A percentile compares a stretch with the other conserved stretches of the same genome.
Evolutionary conservation across 164 flowering plant species (phyloP).

Genomic region (Piper longum): DNA sequence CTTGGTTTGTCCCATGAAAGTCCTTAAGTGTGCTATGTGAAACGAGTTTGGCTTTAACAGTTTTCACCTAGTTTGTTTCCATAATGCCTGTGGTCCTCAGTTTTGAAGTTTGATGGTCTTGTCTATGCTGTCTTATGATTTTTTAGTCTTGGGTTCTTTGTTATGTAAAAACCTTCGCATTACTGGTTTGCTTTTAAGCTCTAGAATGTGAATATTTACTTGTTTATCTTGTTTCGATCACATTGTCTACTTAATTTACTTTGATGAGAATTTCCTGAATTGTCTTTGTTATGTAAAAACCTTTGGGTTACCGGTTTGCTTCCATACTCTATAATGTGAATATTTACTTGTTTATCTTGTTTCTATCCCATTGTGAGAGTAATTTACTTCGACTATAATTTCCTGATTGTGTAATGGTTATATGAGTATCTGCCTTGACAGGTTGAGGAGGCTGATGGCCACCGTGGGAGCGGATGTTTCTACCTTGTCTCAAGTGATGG

Average conservation of each 20-base stretch:
- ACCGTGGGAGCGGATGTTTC: constrained; percentile 61
- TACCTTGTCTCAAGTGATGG: constrained; percentile 53
- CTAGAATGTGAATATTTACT: neutral
- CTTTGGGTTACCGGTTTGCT: neutral
- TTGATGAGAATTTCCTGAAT: neutral
- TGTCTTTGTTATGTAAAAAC: neutral
- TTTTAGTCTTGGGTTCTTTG: neutral
- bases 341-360: neutral
- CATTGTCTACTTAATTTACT: neutral
- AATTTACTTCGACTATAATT: neutral
- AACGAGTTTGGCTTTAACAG: no score
- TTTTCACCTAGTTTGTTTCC: neutral
- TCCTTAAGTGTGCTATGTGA: no score
- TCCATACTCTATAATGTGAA: neutral
- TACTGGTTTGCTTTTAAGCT: neutral
- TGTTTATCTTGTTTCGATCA: neutral
- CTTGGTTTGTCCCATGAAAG: neutral
- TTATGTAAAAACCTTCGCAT: neutral
- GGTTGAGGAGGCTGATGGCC: constrained; percentile 44
- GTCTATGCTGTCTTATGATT: neutral
- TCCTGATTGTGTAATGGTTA: neutral
- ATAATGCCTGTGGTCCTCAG: neutral
- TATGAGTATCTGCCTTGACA: constrained; percentile 12
- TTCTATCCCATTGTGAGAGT: neutral
- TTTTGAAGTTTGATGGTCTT: neutral